A percentile compares a stretch with the other conserved stretches of the same genome.
These are phyloP conservation scores for Penicillium occitanis DNA, from an alignment of 2,329 filamentous ascomycete species.

Conservation along the genomic window DNA sequence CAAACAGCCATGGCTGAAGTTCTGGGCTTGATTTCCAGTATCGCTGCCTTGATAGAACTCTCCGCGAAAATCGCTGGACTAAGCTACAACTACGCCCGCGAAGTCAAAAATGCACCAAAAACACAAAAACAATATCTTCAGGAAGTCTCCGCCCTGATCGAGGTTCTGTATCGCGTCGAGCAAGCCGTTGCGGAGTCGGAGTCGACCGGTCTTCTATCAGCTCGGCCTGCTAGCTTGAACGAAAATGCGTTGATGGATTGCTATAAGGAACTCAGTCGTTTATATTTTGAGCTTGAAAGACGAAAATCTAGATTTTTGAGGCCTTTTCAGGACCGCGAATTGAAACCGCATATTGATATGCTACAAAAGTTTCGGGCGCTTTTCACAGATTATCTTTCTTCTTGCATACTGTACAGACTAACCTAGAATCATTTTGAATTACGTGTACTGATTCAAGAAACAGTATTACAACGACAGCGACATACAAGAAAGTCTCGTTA, in stretches of 20 bases:
- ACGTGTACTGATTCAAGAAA: background rate
- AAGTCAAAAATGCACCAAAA: constrained; percentile 15
- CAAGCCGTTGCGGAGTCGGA: constrained; percentile 7
- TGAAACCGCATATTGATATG: constrained; percentile 7
- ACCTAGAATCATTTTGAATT: background rate
- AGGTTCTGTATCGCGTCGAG: constrained; percentile 12
- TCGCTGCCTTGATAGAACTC: background rate
- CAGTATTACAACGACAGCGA: background rate
- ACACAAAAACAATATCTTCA: constrained; percentile 17
- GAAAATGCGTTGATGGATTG: constrained; percentile 7
- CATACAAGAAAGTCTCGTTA: background rate
- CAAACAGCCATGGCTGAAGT: background rate
- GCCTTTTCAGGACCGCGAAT: constrained; percentile 9
- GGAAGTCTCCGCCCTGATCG: constrained; percentile 7
- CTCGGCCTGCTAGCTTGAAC: constrained; percentile 5
- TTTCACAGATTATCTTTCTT: constrained; percentile 10
- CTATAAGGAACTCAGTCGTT: constrained; percentile 6
- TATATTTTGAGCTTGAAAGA: constrained; percentile 11
- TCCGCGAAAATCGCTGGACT: background rate
- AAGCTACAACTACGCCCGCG: background rate
- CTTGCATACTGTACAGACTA: constrained; percentile 9
- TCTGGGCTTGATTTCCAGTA: background rate
- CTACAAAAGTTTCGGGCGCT: constrained; percentile 12
- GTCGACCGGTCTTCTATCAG: constrained; percentile 1
- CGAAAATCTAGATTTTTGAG: constrained; percentile 6